Percentiles rank a stretch among this genome's conserved stretches.
These are phyloP conservation scores for Fonsecaea pedrosoi DNA, from an alignment of 2,329 filamentous ascomycete species.

Conservation along the genomic window DNA sequence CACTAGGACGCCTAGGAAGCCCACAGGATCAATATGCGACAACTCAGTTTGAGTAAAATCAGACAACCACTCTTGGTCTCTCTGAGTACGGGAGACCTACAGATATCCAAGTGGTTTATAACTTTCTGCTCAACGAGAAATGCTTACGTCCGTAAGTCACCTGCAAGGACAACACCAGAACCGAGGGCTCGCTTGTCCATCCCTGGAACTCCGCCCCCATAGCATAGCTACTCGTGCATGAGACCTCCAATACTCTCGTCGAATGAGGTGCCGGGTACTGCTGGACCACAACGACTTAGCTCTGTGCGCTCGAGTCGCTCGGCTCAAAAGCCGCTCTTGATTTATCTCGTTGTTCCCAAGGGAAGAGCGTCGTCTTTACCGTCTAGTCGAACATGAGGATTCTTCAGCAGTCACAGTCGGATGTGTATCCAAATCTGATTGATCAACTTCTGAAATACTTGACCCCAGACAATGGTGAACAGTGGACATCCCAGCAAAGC, in stretches of 20 bases:
- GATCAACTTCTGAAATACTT: neutral
- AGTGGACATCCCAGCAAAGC: neutral
- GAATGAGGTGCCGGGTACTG: neutral
- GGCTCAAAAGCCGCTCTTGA: neutral
- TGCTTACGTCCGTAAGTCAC: constrained; percentile 5
- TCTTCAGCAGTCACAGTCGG: neutral
- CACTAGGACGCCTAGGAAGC: no score
- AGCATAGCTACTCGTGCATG: neutral
- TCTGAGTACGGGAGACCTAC: no score
- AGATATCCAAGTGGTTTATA: no score
- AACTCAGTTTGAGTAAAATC: no score
- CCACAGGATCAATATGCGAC: no score
- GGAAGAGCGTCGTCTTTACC: neutral
- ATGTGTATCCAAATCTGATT: neutral
- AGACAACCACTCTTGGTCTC: no score
- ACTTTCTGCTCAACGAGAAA: neutral
- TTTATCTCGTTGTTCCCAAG: neutral
- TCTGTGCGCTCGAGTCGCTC: neutral
- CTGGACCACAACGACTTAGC: neutral
- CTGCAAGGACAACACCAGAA: neutral
- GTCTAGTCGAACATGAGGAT: neutral
- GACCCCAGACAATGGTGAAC: constrained; percentile 2
- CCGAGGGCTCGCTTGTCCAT: neutral
- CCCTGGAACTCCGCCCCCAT: neutral
- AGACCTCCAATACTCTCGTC: neutral